Evolutionary conservation across 345 rosid species (phyloP), one percentile per base, ranked within the genome.

Genomic region (Nasturtium officinale): DNA sequence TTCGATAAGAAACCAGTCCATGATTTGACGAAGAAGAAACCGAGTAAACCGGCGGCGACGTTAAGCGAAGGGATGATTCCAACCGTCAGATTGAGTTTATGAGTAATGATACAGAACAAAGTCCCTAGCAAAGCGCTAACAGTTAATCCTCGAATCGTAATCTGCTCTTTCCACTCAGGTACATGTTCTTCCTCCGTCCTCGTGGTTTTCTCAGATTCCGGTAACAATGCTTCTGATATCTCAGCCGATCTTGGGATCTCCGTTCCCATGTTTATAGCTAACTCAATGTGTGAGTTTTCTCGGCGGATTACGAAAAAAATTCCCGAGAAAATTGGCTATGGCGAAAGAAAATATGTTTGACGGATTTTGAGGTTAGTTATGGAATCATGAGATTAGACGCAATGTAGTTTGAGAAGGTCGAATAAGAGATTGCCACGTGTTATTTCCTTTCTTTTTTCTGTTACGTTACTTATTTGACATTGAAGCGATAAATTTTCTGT

Each of bases 131-230:
- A 3, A 8, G 89, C 96, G 77, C 98, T 89, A 40, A 81, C 95
- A 0, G 48, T 74, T 33, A 91, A 81, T 42, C 96, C 96, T 58
- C 98, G 79, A 40, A 82, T 75, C 50, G 98, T 94, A 53, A 94
- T 91, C 87, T 94, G 98, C 20, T 93, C 96, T 80, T 85, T 83
- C 98, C 98, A 93, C 32, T 86, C 90, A 20, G 98, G 98, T 3
- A 85, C 72, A 48, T 30, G 74, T 78, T 85, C 63, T 77, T 85
- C 63, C 29, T 37, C 40, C 13, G 26, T 71, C 45, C 55, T 72
- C 68, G 45, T 35, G 33, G 9, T 32, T 67, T 74, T 80, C 11
- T 13, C 57, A 16, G 85, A 63, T 63, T 77, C 87, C 15, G 67
- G 40, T 3, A 83, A 59, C 78, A 82, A 62, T 62, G 90, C 82